Conservation (phyloP, 352 stramenopile genomes). For the Bremia lactucae region DNA sequence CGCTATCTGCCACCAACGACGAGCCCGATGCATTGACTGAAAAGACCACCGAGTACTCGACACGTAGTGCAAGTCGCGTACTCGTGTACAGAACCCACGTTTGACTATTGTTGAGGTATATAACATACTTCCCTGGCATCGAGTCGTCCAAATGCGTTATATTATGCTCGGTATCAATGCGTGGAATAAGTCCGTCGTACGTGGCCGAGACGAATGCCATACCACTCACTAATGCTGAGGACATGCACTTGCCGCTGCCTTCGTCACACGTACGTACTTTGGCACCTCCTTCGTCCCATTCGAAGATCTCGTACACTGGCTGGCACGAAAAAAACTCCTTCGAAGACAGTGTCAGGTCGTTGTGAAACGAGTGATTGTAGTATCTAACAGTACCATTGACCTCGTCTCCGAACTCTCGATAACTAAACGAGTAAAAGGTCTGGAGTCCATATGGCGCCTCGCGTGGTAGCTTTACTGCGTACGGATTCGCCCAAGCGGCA, state of each 20-base stretch:
- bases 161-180: slow-evolving; percentile 37
- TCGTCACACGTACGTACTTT: slow-evolving; percentile 38
- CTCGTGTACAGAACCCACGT: slow-evolving; percentile 67
- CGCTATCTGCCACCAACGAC: slow-evolving; percentile 28
- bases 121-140: slow-evolving; percentile 37
- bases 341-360: slow-evolving; percentile 56
- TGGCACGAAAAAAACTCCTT: slow-evolving; percentile 37
- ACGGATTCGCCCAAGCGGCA: slow-evolving; percentile 54
- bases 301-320: slow-evolving; percentile 42
- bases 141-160: slow-evolving; percentile 33
- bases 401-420: slow-evolving; percentile 32
- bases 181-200: slow-evolving; percentile 46
- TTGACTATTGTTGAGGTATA: slow-evolving; percentile 55
- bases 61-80: slow-evolving; percentile 25
- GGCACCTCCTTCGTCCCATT: slow-evolving; percentile 48
- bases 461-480: slow-evolving; percentile 40
- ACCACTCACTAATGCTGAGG: slow-evolving; percentile 44
- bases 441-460: slow-evolving; percentile 40
- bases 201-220: slow-evolving; percentile 65
- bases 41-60: slow-evolving; percentile 25
- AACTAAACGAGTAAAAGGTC: slow-evolving; percentile 48
- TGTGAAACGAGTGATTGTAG: slow-evolving; percentile 46
- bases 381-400: slow-evolving; percentile 43
- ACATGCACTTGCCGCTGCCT: slow-evolving; percentile 28
- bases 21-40: slow-evolving; percentile 28